Conservation (phyloP, 208 protist species). For the Porcisia deanei region DNA sequence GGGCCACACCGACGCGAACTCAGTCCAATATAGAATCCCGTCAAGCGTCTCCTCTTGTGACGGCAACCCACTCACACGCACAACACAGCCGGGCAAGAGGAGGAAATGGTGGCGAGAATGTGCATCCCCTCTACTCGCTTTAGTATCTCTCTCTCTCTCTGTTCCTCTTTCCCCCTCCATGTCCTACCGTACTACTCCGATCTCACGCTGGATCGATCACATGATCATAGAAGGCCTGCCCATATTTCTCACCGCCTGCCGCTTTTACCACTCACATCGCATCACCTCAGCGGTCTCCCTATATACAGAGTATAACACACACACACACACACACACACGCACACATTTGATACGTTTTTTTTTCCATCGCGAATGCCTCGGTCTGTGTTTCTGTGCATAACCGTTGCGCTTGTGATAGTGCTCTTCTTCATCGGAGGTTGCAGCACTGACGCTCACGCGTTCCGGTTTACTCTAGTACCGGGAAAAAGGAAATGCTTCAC, state of each 20-base stretch:
- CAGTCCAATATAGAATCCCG: neutral
- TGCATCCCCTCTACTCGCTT: neutral
- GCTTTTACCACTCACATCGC: neutral
- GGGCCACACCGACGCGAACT: neutral
- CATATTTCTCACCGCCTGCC: neutral
- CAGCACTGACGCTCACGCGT: slow-evolving; percentile 24
- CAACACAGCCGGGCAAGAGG: neutral
- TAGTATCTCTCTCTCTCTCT: neutral
- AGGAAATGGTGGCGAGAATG: too few species aligned
- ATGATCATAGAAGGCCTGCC: neutral
- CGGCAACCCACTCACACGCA: neutral
- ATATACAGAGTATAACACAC: too few species aligned
- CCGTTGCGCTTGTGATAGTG: slow-evolving; percentile 13
- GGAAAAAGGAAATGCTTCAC: slow-evolving; percentile 76
- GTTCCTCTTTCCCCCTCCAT: neutral
- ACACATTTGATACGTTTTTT: too few species aligned
- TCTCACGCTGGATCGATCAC: neutral
- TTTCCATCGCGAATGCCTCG: neutral
- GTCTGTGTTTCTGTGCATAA: neutral
- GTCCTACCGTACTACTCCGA: too few species aligned
- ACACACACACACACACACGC: too few species aligned
- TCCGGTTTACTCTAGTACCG: slow-evolving; percentile 64
- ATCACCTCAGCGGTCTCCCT: neutral
- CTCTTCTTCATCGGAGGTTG: slow-evolving; percentile 11
- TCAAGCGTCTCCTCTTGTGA: neutral